Conservation (phyloP, 139 green algal genomes). For the Ettlia oleoabundans region DNA sequence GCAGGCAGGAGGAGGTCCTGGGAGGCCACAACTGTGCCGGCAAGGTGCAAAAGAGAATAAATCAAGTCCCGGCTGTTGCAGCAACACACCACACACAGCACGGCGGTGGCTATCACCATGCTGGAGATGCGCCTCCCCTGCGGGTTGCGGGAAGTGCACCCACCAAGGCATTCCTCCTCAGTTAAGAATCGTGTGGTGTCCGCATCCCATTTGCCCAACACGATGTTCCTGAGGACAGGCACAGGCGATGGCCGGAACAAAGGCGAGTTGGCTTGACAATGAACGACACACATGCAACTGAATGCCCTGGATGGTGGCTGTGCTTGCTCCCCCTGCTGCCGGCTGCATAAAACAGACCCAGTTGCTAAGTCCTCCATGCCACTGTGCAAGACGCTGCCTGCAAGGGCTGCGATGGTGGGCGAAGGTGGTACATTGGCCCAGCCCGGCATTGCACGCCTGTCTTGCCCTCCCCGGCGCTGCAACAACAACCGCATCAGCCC, state of each 20-base stretch:
- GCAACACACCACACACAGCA: neutral
- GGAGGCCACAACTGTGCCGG: neutral
- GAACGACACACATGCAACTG: neutral
- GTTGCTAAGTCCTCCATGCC: neutral
- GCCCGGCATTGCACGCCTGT: too few relatives aligned
- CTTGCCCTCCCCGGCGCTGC: neutral
- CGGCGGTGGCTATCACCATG: too few relatives aligned
- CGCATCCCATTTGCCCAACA: slow-evolving; percentile 60
- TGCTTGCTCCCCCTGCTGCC: too few relatives aligned
- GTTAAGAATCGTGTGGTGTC: slow-evolving; percentile 51
- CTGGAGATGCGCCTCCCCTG: too few relatives aligned
- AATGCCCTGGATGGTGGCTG: too few relatives aligned
- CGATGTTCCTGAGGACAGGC: slow-evolving; percentile 48
- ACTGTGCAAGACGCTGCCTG: neutral
- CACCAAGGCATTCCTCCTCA: slow-evolving; percentile 47
- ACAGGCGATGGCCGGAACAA: neutral
- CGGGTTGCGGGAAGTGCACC: neutral
- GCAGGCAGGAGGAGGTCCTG: neutral
- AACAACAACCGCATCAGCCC: too few relatives aligned
- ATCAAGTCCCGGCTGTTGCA: neutral
- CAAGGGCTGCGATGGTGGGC: neutral
- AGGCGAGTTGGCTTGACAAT: too few relatives aligned
- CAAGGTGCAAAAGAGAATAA: too few relatives aligned
- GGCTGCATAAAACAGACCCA: neutral
- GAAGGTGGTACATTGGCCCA: neutral